phyloP scores from a whole-genome alignment of 108 stramenopile species.

The Nitzschia sp. region DNA sequence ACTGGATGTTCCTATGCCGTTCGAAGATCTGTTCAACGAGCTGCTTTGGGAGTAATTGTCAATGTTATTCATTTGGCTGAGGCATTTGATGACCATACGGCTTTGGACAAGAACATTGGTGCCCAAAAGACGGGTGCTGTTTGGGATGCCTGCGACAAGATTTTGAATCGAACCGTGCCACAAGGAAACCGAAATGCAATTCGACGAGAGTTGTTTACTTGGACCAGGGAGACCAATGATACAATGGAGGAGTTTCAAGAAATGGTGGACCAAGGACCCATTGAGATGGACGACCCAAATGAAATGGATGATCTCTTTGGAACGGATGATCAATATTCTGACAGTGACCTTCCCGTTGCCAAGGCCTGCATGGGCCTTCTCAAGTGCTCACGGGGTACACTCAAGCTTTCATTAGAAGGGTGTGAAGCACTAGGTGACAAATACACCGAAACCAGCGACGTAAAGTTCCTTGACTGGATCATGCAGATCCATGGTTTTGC shows the following conservation, averaged over 20 bases:
- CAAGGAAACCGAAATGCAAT: constrained; percentile 75
- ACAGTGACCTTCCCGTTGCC: constrained; percentile 59
- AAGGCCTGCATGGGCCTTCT: constrained; percentile 60
- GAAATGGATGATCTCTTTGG: constrained; percentile 34
- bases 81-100: constrained; percentile 45
- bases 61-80: constrained; percentile 50
- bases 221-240: constrained; percentile 74
- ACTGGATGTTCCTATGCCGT: constrained; percentile 60
- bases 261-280: constrained; percentile 57
- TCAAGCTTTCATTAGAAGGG: constrained; percentile 64
- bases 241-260: constrained; percentile 79
- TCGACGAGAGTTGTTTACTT: constrained; percentile 77
- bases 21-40: constrained; percentile 57
- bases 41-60: constrained; percentile 46
- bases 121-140: constrained; percentile 78
- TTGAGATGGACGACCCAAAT: constrained; percentile 27
- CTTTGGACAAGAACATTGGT: constrained; percentile 47
- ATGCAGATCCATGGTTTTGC: constrained; percentile 45
- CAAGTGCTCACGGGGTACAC: constrained; percentile 71
- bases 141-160: constrained; percentile 70
- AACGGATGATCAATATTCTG: constrained; percentile 59
- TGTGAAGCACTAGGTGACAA: constrained; percentile 48
- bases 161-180: constrained; percentile 42
- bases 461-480: constrained; percentile 48
- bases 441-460: constrained; percentile 3